These are phyloP conservation scores for Colletotrichum magnum DNA, from an alignment of 2,329 filamentous ascomycete genomes.

Conservation along the genomic window DNA sequence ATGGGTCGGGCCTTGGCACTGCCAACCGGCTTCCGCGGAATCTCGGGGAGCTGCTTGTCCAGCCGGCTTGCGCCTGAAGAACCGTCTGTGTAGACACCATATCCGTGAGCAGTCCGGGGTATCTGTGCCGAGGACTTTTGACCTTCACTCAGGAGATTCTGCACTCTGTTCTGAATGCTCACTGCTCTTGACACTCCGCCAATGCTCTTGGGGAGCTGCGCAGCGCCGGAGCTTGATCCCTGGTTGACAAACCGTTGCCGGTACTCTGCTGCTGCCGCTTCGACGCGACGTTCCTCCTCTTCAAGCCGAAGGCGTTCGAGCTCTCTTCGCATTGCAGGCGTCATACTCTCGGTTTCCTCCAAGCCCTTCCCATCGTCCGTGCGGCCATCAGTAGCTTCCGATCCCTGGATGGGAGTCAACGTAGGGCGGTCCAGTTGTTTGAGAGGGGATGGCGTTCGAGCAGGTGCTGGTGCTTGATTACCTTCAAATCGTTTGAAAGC, in stretches of 20 bases:
- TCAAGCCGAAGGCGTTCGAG: slow-evolving; percentile 85
- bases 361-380: slow-evolving; percentile 77
- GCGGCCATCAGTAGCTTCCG: slow-evolving; percentile 78
- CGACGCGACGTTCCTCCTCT: slow-evolving; percentile 91
- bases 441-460: slow-evolving; percentile 63
- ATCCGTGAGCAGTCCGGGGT: slow-evolving; percentile 85
- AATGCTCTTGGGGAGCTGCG: slow-evolving; percentile 66
- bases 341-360: slow-evolving; percentile 77
- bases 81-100: slow-evolving; percentile 85
- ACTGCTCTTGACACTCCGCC: slow-evolving; percentile 76
- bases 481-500: slow-evolving; percentile 93
- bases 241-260: slow-evolving; percentile 77
- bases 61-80: slow-evolving; percentile 52
- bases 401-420: slow-evolving; percentile 81
- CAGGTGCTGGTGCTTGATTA: slow-evolving; percentile 54
- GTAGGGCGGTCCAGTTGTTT: slow-evolving; percentile 64
- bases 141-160: slow-evolving; percentile 86
- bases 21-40: slow-evolving; percentile 67
- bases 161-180: slow-evolving; percentile 93
- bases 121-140: slow-evolving; percentile 70
- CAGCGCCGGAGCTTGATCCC: slow-evolving; percentile 54
- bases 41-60: slow-evolving; percentile 58
- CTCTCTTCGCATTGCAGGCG: slow-evolving; percentile 91
- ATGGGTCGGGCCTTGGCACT: slow-evolving; percentile 49
- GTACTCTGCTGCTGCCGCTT: slow-evolving; percentile 90